Evolutionary conservation across 441 rosid genomes (phyloP), one percentile per base, ranked within the genome.

Genomic region (Erysimum pusillum): DNA sequence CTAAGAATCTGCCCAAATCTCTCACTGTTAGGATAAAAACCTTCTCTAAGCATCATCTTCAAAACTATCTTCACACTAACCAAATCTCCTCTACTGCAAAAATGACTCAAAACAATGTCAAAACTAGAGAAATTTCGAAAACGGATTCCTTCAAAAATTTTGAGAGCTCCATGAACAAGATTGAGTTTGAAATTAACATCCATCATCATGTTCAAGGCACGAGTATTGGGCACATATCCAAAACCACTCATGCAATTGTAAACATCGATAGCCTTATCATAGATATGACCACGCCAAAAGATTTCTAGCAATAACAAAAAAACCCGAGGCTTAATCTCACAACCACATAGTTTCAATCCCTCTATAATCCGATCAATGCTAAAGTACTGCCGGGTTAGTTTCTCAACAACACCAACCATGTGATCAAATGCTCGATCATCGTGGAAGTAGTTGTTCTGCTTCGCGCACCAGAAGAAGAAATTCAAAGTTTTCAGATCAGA

Each of bases 231-330:
- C 22, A 67, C 75, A 70, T 80, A 90, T 28, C 97, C 91, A 60
- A 84, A 84, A 2, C 39, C 44, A 54, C 2, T 67, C 94, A 92
- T 85, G 74, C 83, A 73, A 42, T 53, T 82, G 61, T 78, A 85
- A 57, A 87, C 78, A 76, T 90, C 87, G 2, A 87, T 73, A 54
- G 91, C 90, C 76, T 77, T 85, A 14, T 64, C 82, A 61, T 83
- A 79, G 76, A 81, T 62, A 45, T 83, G 85, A 64, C 91, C 96
- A 63, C 80, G 89, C 96, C 97, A 90, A 74, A 83, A 90, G 65
- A 90, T 85, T 81, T 94, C 87, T 65, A 92, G 64, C 69, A 90
- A 65, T 34, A 89, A 78, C 83, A 87, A 77, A 60, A 89, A 90
- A 52, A 83, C 86, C 9, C 80, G 84, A 6, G 91, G 83, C 84